These are phyloP conservation scores for Auriscalpium orientale DNA, from an alignment of 768 basidiomycete genomes.

Conservation along the genomic window DNA sequence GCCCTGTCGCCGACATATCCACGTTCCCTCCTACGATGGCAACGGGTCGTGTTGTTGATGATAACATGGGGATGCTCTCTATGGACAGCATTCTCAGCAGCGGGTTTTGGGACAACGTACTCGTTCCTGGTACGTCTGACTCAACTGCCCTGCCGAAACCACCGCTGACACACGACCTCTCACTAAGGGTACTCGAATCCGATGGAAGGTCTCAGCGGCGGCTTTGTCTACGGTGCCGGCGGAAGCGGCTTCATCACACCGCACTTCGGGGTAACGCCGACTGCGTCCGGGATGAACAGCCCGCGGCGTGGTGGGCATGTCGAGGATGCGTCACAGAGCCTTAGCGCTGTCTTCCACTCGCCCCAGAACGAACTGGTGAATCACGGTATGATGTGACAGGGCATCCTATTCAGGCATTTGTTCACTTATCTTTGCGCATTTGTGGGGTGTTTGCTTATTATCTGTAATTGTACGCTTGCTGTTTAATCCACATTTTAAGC, in stretches of 20 bases:
- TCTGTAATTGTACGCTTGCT: neutral
- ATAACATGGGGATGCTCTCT: constrained; percentile 44
- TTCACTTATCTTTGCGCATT: neutral
- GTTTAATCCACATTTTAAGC: no score
- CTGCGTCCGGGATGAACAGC: constrained; percentile 47
- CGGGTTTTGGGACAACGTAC: constrained; percentile 83
- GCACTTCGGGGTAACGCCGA: constrained; percentile 49
- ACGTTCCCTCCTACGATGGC: constrained; percentile 89
- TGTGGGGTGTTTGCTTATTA: neutral
- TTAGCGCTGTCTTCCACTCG: constrained; percentile 14
- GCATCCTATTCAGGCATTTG: neutral
- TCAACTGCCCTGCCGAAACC: neutral
- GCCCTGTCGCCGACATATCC: constrained; percentile 71
- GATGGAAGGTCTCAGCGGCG: constrained; percentile 77
- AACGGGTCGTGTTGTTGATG: constrained; percentile 34
- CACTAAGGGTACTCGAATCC: constrained; percentile 65
- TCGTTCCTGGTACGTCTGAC: constrained; percentile 65
- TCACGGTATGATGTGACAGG: neutral
- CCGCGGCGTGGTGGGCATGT: constrained; percentile 22
- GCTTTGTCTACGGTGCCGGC: constrained; percentile 78
- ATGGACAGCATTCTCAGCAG: constrained; percentile 79
- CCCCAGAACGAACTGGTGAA: constrained; percentile 1
- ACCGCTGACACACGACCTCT: constrained; percentile 4
- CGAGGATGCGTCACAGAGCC: constrained; percentile 10
- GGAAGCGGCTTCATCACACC: constrained; percentile 83